These are phyloP conservation scores for Evansstolkia leycettana DNA, from an alignment of 495 filamentous ascomycete species.

Conservation along the genomic window DNA sequence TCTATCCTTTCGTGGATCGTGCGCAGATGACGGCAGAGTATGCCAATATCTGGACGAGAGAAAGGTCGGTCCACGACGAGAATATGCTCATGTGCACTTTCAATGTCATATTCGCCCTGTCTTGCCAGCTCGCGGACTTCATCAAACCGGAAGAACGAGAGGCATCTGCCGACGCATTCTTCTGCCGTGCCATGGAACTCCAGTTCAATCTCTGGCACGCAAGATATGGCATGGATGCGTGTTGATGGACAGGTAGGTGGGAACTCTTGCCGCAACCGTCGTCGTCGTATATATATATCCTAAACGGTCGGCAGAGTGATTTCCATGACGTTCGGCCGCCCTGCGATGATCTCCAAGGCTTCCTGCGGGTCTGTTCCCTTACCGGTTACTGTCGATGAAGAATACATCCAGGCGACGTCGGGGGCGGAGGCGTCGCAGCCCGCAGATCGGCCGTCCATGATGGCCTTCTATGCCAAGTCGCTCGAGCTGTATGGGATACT, in stretches of 20 bases:
- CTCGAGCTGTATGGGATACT: slow-evolving; percentile 29
- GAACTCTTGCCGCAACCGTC: too few species aligned
- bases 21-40: slow-evolving; percentile 20
- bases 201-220: slow-evolving; percentile 26
- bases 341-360: slow-evolving; percentile 25
- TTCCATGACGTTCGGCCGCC: slow-evolving; percentile 33
- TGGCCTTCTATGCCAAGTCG: slow-evolving; percentile 27
- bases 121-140: slow-evolving; percentile 25
- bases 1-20: slow-evolving; percentile 28
- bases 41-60: slow-evolving; percentile 21
- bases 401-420: slow-evolving; percentile 15
- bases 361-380: slow-evolving; percentile 23
- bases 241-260: slow-evolving; percentile 30
- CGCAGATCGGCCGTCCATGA: slow-evolving; percentile 16
- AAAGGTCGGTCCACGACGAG: slow-evolving; percentile 18
- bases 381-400: slow-evolving; percentile 25
- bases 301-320: slow-evolving; percentile 15
- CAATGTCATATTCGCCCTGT: slow-evolving; percentile 29
- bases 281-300: neutral
- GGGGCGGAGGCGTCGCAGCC: slow-evolving; percentile 14
- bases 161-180: slow-evolving; percentile 22
- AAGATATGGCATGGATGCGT: slow-evolving; percentile 34
- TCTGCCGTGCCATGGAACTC: slow-evolving; percentile 25
- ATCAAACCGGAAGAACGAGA: slow-evolving; percentile 21
- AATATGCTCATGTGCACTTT: slow-evolving; percentile 30